Evolutionary conservation across 225 moss, liverwort and hornwort species (phyloP).

Genomic region (Thuidium tamariscinum): DNA sequence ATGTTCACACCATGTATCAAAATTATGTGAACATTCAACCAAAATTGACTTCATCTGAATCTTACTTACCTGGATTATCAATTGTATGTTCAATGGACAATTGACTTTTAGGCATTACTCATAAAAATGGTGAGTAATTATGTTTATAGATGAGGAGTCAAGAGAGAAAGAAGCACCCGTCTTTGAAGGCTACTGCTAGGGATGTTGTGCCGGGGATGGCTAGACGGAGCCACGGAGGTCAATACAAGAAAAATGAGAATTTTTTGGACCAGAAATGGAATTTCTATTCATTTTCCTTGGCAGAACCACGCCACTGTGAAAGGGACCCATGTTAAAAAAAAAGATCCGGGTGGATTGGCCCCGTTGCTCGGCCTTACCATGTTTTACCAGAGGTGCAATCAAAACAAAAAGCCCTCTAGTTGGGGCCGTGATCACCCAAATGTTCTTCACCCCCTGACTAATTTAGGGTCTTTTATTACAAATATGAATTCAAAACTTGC

Average conservation of each 20-base stretch:
- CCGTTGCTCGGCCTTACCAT: no score
- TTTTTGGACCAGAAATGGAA: background rate
- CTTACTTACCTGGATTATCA: background rate
- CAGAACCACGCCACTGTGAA: background rate
- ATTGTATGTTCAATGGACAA: background rate
- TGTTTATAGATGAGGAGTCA: no score
- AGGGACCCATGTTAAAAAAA: background rate
- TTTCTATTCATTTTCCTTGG: background rate
- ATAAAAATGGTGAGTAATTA: background rate
- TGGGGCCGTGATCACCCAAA: no score
- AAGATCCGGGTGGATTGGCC: no score
- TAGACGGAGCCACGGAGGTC: no score
- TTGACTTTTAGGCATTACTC: background rate
- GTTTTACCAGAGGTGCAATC: no score
- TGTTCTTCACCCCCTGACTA: no score
- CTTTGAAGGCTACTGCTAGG: accelerated
- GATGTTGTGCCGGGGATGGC: background rate
- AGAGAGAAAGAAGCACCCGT: background rate
- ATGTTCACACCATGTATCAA: background rate
- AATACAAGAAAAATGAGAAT: background rate
- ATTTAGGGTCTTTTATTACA: no score
- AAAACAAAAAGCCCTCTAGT: no score
- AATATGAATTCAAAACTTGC: no score
- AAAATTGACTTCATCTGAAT: background rate
- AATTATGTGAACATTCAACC: background rate